Evolutionary conservation across 2,329 filamentous ascomycete genomes (phyloP), one percentile per base, ranked within the genome.

Genomic region (Didymella pinodella): DNA sequence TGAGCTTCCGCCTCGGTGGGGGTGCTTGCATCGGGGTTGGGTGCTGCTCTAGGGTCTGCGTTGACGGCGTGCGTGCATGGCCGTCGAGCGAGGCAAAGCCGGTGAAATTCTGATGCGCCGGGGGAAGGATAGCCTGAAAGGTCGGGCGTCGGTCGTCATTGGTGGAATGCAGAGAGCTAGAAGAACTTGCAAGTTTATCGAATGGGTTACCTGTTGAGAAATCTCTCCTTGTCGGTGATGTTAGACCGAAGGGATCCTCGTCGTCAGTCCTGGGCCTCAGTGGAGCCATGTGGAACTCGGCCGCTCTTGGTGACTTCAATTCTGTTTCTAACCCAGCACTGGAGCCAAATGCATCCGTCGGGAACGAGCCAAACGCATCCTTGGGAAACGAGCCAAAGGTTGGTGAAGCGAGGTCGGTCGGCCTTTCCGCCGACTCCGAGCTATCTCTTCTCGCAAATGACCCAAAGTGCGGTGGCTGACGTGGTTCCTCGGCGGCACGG

Each of bases 161-260:
- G 46, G 69, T 66, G 26, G 47, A 36, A n/a, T 64, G 55, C 29
- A 63, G 63, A 22, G 65, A 59, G 26, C 60, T 60, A 18, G 64
- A 63, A 14, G 66, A 59, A 28, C 62, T 61, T 18, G 65, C 49
- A 10, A 71, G 46, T 8, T 51, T 65, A 11, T 69, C 71, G 44
- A 76, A 75, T 16, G 67, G 62, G 54, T 68, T 70, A 1, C 57
- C 57, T 18, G 59, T 65, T 22, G 68, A 65, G 57, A 80, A 82
- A 18, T 81, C 80, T 26, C 78, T 79, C 38, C 75, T 71, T 10
- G 75, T 79, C 16, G 77, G 77, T 40, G 77, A 78, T 28, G 77
- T 72, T 14, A 78, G 34, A 5, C 75, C 76, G 44, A 75, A 78
- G 2, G 74, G 71, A 66, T 76, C 75, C 12, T 74, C 73, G 38